These are phyloP conservation scores for Cercospora nicotianae DNA, from an alignment of 2,329 filamentous ascomycete genomes.

Conservation along the genomic window DNA sequence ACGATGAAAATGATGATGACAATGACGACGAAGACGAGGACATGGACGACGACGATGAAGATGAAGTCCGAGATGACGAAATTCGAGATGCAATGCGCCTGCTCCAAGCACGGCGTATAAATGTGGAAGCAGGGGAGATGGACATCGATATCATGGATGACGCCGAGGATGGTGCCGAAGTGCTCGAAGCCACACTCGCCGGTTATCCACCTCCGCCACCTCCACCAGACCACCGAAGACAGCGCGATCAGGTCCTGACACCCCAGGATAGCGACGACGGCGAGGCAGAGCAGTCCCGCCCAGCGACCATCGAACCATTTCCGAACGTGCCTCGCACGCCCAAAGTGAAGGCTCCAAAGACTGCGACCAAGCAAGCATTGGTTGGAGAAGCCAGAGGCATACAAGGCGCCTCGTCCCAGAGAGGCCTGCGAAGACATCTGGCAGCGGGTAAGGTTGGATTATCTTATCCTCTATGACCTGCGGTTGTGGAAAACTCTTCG, in stretches of 20 bases:
- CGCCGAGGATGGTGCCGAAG: conserved; percentile 67
- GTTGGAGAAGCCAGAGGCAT: conserved; percentile 75
- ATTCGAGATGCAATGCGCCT: conserved; percentile 50
- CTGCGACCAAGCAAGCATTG: conserved; percentile 77
- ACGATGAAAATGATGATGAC: conserved; percentile 51
- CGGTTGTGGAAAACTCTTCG: conserved; percentile 95
- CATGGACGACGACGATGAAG: conserved; percentile 31
- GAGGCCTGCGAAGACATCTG: conserved; percentile 79
- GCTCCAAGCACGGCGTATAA: conserved; percentile 14
- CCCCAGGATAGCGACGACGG: conserved; percentile 38
- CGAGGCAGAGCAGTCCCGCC: conserved; percentile 51
- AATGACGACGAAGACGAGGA: conserved; percentile 33
- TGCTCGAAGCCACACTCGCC: conserved; percentile 74
- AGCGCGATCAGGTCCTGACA: conserved; percentile 31
- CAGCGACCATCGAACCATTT: conserved; percentile 31
- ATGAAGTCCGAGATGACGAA: conserved; percentile 26
- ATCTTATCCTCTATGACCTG: conserved; percentile 90
- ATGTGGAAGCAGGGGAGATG: conserved; percentile 44
- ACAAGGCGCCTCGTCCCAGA: conserved; percentile 51
- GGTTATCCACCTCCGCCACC: conserved; percentile 71
- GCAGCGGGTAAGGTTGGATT: conserved; percentile 85
- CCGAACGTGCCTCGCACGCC: conserved; percentile 80
- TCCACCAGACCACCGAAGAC: conserved; percentile 43
- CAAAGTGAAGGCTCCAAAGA: conserved; percentile 45
- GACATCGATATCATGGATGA: conserved; percentile 50